A percentile compares a stretch with the other conserved stretches of the same genome.
Conservation (phyloP, 2,329 filamentous ascomycete species). For the Nigrograna mackinnonii region DNA sequence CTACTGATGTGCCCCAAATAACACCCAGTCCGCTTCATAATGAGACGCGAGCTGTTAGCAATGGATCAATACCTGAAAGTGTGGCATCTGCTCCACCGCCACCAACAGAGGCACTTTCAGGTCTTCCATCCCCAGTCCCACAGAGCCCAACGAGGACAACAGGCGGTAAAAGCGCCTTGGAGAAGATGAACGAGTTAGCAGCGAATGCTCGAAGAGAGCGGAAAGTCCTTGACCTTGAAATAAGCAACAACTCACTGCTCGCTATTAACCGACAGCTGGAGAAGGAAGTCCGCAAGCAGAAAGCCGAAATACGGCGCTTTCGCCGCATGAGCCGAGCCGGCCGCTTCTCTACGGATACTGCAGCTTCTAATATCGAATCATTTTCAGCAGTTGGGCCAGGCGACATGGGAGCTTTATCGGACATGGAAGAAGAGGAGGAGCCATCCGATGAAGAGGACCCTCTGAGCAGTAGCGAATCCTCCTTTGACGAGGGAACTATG, state of each 20-base stretch:
- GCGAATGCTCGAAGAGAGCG: slow-evolving; percentile 88
- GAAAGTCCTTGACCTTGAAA: slow-evolving; percentile 94
- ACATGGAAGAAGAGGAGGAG: slow-evolving; percentile 38
- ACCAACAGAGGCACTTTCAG: slow-evolving; percentile 22
- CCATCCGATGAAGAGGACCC: slow-evolving; percentile 43
- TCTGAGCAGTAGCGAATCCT: slow-evolving; percentile 52
- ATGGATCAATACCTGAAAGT: slow-evolving; percentile 28
- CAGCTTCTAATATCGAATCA: slow-evolving; percentile 51
- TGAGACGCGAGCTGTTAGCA: slow-evolving; percentile 32
- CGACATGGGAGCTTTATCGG: slow-evolving; percentile 40
- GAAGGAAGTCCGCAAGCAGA: slow-evolving; percentile 88
- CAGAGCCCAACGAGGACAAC: slow-evolving; percentile 64
- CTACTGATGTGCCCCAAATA: slow-evolving; percentile 23
- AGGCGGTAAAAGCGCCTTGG: slow-evolving; percentile 50
- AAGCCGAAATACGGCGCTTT: slow-evolving; percentile 82
- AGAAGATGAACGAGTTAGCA: slow-evolving; percentile 74
- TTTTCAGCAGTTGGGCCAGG: slow-evolving; percentile 29
- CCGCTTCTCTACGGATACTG: slow-evolving; percentile 65
- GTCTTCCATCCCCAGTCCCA: slow-evolving; percentile 26
- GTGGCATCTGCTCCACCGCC: slow-evolving; percentile 28
- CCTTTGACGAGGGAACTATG: slow-evolving; percentile 54
- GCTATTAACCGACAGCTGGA: slow-evolving; percentile 95
- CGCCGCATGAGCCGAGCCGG: slow-evolving; percentile 84
- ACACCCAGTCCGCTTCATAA: slow-evolving; percentile 37
- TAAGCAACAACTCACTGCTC: slow-evolving; percentile 91